A percentile compares a stretch with the other conserved stretches of the same genome.
Evolutionary conservation across 345 rosid genomes (phyloP).

Genomic region (Cochlearia excelsa): DNA sequence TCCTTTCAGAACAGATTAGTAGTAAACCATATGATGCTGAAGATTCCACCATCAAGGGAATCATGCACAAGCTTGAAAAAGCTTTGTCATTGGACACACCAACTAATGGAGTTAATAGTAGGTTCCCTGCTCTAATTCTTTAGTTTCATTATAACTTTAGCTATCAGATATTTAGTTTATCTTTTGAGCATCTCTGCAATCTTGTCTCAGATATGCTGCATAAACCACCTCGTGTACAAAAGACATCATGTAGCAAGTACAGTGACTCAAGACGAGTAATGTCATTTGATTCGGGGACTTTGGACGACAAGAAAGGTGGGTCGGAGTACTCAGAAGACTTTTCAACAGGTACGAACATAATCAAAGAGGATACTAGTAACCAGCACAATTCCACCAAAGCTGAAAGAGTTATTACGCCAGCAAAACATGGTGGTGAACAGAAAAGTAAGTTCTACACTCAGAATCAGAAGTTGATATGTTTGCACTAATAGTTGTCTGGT

Average conservation of each 20-base stretch:
- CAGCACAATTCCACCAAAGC: slow-evolving; percentile 37
- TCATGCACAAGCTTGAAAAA: slow-evolving; percentile 44
- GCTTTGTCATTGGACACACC: slow-evolving; percentile 42
- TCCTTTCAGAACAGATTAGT: slow-evolving; percentile 39
- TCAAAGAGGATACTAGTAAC: slow-evolving; percentile 38
- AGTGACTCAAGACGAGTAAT: slow-evolving; percentile 46
- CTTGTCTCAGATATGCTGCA: slow-evolving; percentile 59
- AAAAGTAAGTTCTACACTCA: slow-evolving; percentile 48
- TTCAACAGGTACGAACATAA: slow-evolving; percentile 32
- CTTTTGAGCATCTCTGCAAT: slow-evolving; percentile 8
- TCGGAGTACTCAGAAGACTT: slow-evolving; percentile 36
- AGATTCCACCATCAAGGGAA: slow-evolving; percentile 38
- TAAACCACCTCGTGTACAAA: slow-evolving; percentile 69
- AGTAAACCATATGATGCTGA: slow-evolving; percentile 43
- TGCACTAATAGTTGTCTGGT: background rate
- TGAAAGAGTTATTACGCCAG: slow-evolving; percentile 42
- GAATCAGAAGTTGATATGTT: slow-evolving; percentile 1
- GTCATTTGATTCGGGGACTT: slow-evolving; percentile 48
- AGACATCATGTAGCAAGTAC: slow-evolving; percentile 41
- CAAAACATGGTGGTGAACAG: slow-evolving; percentile 40
- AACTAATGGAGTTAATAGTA: slow-evolving; percentile 48
- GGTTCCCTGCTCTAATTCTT: slow-evolving; percentile 33
- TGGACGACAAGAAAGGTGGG: slow-evolving; percentile 21
- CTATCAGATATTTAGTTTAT: slow-evolving; percentile 6
- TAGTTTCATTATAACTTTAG: slow-evolving; percentile 1